These are phyloP conservation scores for Periconia macrospinosa DNA, from an alignment of 2,329 filamentous ascomycete species.

Conservation along the genomic window DNA sequence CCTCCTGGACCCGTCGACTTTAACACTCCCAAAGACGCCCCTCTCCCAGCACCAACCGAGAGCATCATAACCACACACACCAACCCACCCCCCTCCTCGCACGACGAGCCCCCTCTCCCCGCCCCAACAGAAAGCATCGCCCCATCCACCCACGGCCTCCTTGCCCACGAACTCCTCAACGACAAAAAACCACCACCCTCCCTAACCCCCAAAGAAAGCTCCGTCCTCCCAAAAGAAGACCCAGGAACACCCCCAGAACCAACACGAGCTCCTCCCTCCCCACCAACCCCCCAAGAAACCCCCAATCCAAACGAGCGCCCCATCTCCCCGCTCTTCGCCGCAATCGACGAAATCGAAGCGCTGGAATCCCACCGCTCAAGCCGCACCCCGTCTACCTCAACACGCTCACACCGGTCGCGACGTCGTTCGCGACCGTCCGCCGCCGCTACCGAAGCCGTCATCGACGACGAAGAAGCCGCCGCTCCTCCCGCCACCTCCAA, in stretches of 20 bases:
- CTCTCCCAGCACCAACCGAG: slow-evolving; percentile 15
- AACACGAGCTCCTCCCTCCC: slow-evolving; percentile 23
- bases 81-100: slow-evolving; percentile 5
- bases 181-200: neutral
- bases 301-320: slow-evolving; percentile 30
- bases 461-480: slow-evolving; percentile 24
- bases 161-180: slow-evolving; percentile 7
- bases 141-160: neutral
- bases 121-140: slow-evolving; percentile 12
- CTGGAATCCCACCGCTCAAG: slow-evolving; percentile 26
- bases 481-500: slow-evolving; percentile 7
- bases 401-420: slow-evolving; percentile 6
- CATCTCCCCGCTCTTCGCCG: slow-evolving; percentile 38
- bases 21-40: slow-evolving; percentile 1
- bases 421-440: slow-evolving; percentile 30
- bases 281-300: slow-evolving; percentile 26
- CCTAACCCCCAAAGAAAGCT: slow-evolving; percentile 20
- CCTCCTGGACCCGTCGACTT: slow-evolving; percentile 28
- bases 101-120: slow-evolving; percentile 3
- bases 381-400: slow-evolving; percentile 23
- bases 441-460: slow-evolving; percentile 6
- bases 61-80: slow-evolving; percentile 6
- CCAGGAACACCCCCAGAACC: slow-evolving; percentile 13
- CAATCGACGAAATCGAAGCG: slow-evolving; percentile 38
- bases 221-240: slow-evolving; percentile 18